Base-by-base conservation (phyloP, 768 basidiomycete species). In the Baorangia bicolor region DNA sequence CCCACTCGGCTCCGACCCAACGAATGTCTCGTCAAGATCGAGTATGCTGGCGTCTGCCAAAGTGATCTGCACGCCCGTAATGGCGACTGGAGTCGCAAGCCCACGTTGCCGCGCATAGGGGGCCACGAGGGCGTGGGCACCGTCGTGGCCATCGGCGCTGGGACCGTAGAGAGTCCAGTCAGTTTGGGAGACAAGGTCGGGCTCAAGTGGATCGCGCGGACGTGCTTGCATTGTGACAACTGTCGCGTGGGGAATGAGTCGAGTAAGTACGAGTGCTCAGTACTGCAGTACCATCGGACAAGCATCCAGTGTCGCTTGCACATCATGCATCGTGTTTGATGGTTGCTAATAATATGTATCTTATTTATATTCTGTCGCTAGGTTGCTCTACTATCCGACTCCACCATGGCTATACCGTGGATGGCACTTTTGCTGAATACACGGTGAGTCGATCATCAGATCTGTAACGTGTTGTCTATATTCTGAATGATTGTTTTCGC, bases 61-160 rank as follows among this genome's bases (percentile, higher is more conserved):
- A 69, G 67, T 5, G 77, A 79, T 55, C 57, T 77, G n/a, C 75
- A 77, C 54, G 70, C 62, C 27, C 71, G 67, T 53, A 59, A 69
- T 21, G 78, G 75, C 8, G 78, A 80, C 51, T 80, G 77, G 62
- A 0, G 14, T 0, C 9, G n/a, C 20, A 57, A 55, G 13, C 67
- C 62, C 8, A 57, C 57, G 6, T 72, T 79, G 69, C 45, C 67
- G 64, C 31, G 61, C 55, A 63, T 78, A 23, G 77, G 75, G 1
- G 78, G 80, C 0, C 79, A 79, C 63, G 78, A 80, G 57, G 79
- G 79, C n/a, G 76, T 74, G 4, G 79, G 80, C 25, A 61, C 55
- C 38, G 61, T 82, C 54, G 75, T 79, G 20, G 79, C 77, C 18
- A 76, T 82, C 35, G 78, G 69, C 23, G 62, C 72, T 9, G 63